Base-by-base conservation (phyloP, 345 rosid genomes). In the Corchorus olitorius region DNA sequence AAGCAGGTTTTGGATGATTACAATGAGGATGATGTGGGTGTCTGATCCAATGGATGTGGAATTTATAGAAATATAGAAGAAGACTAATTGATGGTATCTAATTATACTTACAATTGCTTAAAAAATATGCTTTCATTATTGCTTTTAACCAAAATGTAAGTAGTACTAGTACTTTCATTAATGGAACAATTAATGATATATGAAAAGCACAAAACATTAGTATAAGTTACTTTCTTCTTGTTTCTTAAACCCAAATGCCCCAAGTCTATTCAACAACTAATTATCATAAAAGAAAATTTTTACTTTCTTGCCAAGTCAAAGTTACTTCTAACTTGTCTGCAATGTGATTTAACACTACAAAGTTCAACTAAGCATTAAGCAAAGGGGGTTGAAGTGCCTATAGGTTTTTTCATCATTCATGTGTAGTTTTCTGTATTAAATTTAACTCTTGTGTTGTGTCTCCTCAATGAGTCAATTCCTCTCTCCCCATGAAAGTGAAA, bases 361-460 rank as follows among this genome's bases (percentile, higher is more conserved):
- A 77, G 70, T 59, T 77, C 59, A 70, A 65, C 27, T 0, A 27
- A 77, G 81, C 77, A 78, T n/a, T n/a, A n/a, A n/a, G n/a, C n/a
- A 80, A 78, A 56, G 27, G 87, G 87, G 83, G 43, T 70, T 52
- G 0, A 27, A 39, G 83, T 79, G 76, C 92, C 84, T 77, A 64
- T 81, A 81, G 85, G 90, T 85, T 85, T 27, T 27, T 27, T 27
- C 27, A 27, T 27, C 27, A 27, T 27, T 89, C 94, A 89, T 92
- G 87, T 76, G 97, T 87, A 71, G 93, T 87, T 90, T 83, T 94
- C 98, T 77, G 78, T 73, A 78, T 80, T 75, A 84, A 27, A 39
- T 39, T 81, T 90, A 55, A 85, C 80, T 86, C 64, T 67, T 62
- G 72, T 76, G 20, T 33, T 33, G 19, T 33, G 41, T 33, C 65